Conservation (phyloP, 225 moss, liverwort and hornwort genomes). For the Pleurozium schreberi region DNA sequence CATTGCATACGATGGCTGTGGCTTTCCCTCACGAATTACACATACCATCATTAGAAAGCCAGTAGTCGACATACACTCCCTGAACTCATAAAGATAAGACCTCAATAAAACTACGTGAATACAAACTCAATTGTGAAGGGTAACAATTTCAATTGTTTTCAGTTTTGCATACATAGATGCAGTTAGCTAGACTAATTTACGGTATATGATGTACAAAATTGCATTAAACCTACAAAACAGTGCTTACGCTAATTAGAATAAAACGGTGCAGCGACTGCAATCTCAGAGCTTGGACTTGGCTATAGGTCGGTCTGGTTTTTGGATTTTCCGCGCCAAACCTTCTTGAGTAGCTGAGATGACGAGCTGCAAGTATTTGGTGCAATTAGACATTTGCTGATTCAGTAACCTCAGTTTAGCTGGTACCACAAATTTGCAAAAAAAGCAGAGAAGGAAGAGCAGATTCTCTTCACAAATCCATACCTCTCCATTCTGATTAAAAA, state of each 20-base stretch:
- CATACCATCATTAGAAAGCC: not conserved
- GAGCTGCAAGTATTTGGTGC: slow-evolving; percentile 24
- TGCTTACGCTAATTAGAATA: not conserved
- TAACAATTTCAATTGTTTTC: not conserved
- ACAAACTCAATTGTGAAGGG: not conserved
- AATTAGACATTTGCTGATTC: not conserved
- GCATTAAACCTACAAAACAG: not conserved
- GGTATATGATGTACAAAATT: not conserved
- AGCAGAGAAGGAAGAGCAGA: not conserved
- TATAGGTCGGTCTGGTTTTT: not conserved
- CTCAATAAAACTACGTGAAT: not conserved
- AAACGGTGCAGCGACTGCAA: not conserved
- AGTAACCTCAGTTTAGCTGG: not conserved
- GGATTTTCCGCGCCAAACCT: slow-evolving; percentile 22
- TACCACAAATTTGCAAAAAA: not conserved
- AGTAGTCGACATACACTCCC: not conserved
- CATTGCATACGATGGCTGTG: not conserved
- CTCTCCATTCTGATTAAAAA: slow-evolving; percentile 44
- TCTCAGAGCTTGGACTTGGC: slow-evolving; percentile 27
- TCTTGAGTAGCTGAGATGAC: slow-evolving; percentile 52
- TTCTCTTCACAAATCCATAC: slow-evolving; percentile 1
- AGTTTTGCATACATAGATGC: not conserved
- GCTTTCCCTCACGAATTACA: not conserved
- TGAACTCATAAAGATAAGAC: not conserved
- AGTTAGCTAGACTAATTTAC: not conserved